Base-by-base conservation (phyloP, 148 eudicot genomes). In the Cornus controversa region DNA sequence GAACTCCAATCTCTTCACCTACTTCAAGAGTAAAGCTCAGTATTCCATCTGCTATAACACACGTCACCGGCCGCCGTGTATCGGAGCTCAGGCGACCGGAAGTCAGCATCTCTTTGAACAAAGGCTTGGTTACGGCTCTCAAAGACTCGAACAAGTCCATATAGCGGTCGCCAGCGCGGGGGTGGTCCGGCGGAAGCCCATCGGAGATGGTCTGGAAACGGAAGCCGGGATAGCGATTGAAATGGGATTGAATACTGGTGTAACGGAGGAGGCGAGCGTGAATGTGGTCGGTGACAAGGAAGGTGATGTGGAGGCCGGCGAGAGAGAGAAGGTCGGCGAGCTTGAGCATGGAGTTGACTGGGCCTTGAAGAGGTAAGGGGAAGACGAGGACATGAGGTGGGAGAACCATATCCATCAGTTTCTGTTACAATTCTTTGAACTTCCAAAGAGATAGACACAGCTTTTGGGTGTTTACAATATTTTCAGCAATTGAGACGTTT, bases 321-420 rank as follows among this genome's bases (percentile, higher is more conserved):
- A 72, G 76, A 67, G 85, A 71, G 69, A 90, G 84, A 29, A 89
- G 84, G 67, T 85, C 76, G 14, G 93, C 93, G 18, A 90, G 79
- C 64, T 82, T 81, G 74, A 87, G 80, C 88, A 90, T 84, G 6
- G 90, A 84, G 54, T 80, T 87, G 24, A 84, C 83, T 24, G 84
- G 90, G 24, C 92, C 90, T 75, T 87, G 92, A 9, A 85, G 74
- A 10, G 92, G 89, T 50, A 85, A 69, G 1, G 92, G 92, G 53
- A 85, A 87, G 24, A 87, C 69, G 70, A 87, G 87, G 53, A 84
- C 71, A 78, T 81, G 78, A 18, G 78, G 70, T 1, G 70, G 67
- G 75, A 18, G 8, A 18, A 4, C 45, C 45, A 40, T 40, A 0
- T 40, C 25, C 64, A 60, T 60, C 25, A 60, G 64, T 14, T 0